A percentile compares a stretch with the other conserved stretches of the same genome.
Evolutionary conservation across 1,284 basidiomycete species (phyloP).

Genomic region (Hortiboletus rubellus): DNA sequence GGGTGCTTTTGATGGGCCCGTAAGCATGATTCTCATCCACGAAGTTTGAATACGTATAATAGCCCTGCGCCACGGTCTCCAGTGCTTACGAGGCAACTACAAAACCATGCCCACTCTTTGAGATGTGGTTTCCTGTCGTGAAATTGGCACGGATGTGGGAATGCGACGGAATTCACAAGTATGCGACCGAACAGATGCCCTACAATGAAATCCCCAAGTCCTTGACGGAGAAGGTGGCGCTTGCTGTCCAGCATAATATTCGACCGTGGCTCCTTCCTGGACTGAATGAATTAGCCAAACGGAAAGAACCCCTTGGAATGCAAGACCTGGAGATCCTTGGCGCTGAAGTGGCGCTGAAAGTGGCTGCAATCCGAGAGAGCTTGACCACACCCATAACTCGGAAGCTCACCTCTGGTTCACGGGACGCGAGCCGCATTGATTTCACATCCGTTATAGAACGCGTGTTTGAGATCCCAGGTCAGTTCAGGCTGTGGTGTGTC

Average conservation of each 20-base stretch:
- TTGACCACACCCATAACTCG: background rate
- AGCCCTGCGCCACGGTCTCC: background rate
- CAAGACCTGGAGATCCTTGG: slow-evolving; percentile 19
- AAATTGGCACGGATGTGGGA: slow-evolving; percentile 28
- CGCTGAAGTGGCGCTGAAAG: slow-evolving; percentile 19
- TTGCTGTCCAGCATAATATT: slow-evolving; percentile 21
- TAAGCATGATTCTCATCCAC: slow-evolving; percentile 1
- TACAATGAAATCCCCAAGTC: slow-evolving; percentile 7
- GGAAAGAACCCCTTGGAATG: slow-evolving; percentile 18
- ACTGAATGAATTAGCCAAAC: slow-evolving; percentile 21
- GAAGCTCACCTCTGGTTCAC: background rate
- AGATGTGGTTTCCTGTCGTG: slow-evolving; percentile 23
- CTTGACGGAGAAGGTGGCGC: slow-evolving; percentile 23
- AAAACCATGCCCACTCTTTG: slow-evolving; percentile 2
- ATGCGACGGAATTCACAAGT: slow-evolving; percentile 12
- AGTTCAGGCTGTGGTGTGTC: background rate
- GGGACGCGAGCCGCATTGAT: slow-evolving; percentile 14
- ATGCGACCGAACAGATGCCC: slow-evolving; percentile 14
- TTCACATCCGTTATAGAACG: slow-evolving; percentile 17
- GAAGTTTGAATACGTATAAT: background rate
- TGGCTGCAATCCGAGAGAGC: slow-evolving; percentile 26
- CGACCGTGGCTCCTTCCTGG: slow-evolving; percentile 23
- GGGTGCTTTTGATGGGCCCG: slow-evolving; percentile 18
- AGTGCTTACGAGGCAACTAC: slow-evolving; percentile 1
- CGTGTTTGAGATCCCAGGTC: slow-evolving; percentile 12